Conservation (phyloP, 306 rosid genomes). For the Psophocarpus tetragonolobus region DNA sequence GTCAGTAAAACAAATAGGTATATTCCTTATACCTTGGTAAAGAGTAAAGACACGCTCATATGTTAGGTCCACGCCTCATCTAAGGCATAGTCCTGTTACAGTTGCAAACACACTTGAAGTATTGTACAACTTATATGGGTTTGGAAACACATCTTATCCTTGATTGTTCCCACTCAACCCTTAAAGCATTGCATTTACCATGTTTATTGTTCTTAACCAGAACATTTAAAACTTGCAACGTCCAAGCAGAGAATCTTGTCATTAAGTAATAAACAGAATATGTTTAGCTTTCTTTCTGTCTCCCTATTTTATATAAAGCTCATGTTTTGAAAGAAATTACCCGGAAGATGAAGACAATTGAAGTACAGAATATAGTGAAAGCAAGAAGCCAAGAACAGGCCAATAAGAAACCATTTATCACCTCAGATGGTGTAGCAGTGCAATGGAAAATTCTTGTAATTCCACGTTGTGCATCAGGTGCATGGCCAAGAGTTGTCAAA, state of each 20-base stretch:
- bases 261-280: slow-evolving; percentile 11
- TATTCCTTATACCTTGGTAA: neutral
- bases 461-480: slow-evolving; percentile 90
- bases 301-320: slow-evolving; percentile 11
- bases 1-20: neutral
- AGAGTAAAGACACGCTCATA: neutral
- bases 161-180: slow-evolving; percentile 1
- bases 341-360: slow-evolving; percentile 23
- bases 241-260: slow-evolving; percentile 22
- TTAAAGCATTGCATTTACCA: neutral
- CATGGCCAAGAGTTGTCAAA: slow-evolving; percentile 68
- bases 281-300: slow-evolving; percentile 26
- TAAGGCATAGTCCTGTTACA: neutral
- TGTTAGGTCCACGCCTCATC: slow-evolving; percentile 19
- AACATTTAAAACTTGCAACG: neutral
- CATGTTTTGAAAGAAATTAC: neutral
- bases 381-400: slow-evolving; percentile 13
- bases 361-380: slow-evolving; percentile 24
- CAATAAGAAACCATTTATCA: slow-evolving; percentile 41
- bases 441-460: slow-evolving; percentile 84
- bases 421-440: slow-evolving; percentile 91
- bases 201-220: slow-evolving; percentile 8
- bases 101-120: neutral
- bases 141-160: neutral
- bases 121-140: neutral